Conservation (phyloP, 1,284 basidiomycete species). For the Fomitopsis betulina region DNA sequence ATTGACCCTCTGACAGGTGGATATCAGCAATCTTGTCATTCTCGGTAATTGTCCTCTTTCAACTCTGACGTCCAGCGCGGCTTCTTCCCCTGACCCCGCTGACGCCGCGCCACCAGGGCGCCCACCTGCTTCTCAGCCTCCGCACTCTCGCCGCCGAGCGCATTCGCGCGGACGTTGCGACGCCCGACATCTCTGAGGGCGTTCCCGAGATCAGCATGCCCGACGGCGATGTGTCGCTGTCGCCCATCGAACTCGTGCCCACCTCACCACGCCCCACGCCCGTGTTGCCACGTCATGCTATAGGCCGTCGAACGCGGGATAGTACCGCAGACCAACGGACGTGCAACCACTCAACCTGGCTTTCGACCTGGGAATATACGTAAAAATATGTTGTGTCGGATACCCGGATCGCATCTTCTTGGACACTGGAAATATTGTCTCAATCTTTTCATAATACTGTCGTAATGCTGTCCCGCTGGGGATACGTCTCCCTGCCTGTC, state of each 20-base stretch:
- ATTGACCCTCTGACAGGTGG: constrained; percentile 7
- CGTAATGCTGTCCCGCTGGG: not conserved
- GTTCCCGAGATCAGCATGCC: not conserved
- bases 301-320: not conserved
- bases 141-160: constrained; percentile 9
- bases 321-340: not conserved
- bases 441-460: not conserved
- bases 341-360: not conserved
- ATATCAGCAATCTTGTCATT: constrained; percentile 10
- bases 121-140: constrained; percentile 11
- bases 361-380: not conserved
- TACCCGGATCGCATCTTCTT: not conserved
- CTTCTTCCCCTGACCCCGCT: not conserved
- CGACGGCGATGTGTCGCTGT: not conserved
- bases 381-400: not conserved
- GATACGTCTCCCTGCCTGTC: not conserved
- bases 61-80: not conserved
- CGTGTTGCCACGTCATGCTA: not conserved
- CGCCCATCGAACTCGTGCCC: not conserved
- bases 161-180: not conserved
- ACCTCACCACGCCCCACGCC: not conserved
- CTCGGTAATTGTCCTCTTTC: constrained; percentile 1
- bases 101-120: constrained; percentile 3
- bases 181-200: constrained; percentile 5
- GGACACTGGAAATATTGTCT: not conserved